Base-by-base conservation (phyloP, 2,329 filamentous ascomycete genomes). In the Pleurostoma richardsiae region DNA sequence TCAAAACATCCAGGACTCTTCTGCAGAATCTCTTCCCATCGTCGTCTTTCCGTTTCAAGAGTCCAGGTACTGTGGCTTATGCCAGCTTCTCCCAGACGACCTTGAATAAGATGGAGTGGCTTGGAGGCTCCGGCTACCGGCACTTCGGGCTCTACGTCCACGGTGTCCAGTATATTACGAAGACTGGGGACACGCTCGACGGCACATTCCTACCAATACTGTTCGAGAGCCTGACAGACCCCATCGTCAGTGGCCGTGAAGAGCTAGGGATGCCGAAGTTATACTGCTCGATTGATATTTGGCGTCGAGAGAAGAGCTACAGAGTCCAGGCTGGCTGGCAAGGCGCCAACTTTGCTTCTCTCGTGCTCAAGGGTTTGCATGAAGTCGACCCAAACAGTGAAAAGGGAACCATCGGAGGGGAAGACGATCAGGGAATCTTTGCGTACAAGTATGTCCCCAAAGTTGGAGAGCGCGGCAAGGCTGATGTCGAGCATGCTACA, bases 211-310 rank as follows among this genome's bases (percentile, higher is more conserved):
- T 80, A 42, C 72, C 76, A 0, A 60, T 80, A 3, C 61, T 80
- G 0, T 79, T 80, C 52, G 76, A 81, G 51, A 71, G 64, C 42
- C 60, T 79, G 4, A 64, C 74, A 2, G 75, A 79, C 49, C 73
- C 76, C 0, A 79, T 80, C 43, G 53, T 78, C 2, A 72, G 69
- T 4, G 76, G 76, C 0, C 61, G 77, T 3, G 77, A 80, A 45
- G 77, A 80, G 52, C 64, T 80, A 3, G 76, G 77, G 1, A 74
- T 79, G 66, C 74, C 76, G 1, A 81, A 80, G 58, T 52, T 78
- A 0, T 77, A 66, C 51, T 62, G 66, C 8, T 59, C 66, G 0
- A 61, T 77, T 31, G 63, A 73, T 39, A 45, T 72, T 1, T 54
- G 66, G 38, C 59, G 60, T 19, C 60, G 49, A 44, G 58, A 5